A percentile compares a stretch with the other conserved stretches of the same genome.
Evolutionary conservation across 768 basidiomycete genomes (phyloP).

Genomic region (Tylopilus felleus): DNA sequence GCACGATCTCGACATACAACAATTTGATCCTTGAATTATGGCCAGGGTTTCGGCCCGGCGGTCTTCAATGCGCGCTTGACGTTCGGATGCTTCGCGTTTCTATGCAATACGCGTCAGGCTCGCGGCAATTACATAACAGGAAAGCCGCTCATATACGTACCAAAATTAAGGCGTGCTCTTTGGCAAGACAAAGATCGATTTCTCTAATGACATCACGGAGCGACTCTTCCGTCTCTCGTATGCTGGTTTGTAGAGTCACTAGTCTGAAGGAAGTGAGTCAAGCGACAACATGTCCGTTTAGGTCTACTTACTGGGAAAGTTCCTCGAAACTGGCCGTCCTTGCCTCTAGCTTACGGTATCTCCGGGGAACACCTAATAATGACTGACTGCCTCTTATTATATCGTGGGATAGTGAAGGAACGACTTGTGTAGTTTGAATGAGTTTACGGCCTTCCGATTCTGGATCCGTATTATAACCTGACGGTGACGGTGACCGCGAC

Average conservation of each 20-base stretch:
- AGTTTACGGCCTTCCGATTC: slow-evolving; percentile 51
- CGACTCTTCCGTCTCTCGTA: slow-evolving; percentile 48
- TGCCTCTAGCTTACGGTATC: slow-evolving; percentile 24
- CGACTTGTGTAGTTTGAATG: slow-evolving; percentile 29
- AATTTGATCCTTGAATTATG: slow-evolving; percentile 42
- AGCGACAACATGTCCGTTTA: not conserved
- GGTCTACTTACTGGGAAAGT: slow-evolving; percentile 57
- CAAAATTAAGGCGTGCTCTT: slow-evolving; percentile 37
- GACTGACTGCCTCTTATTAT: slow-evolving; percentile 16
- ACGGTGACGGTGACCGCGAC: slow-evolving; percentile 52
- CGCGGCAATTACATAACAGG: slow-evolving; percentile 26
- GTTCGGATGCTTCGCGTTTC: slow-evolving; percentile 69
- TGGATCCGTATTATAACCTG: slow-evolving; percentile 72
- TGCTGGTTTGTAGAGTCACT: slow-evolving; percentile 48
- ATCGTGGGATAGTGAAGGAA: slow-evolving; percentile 18
- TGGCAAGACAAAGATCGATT: slow-evolving; percentile 45
- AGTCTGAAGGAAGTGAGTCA: slow-evolving; percentile 37
- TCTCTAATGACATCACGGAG: slow-evolving; percentile 46
- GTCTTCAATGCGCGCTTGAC: slow-evolving; percentile 51
- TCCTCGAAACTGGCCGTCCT: slow-evolving; percentile 66
- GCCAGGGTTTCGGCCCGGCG: slow-evolving; percentile 41
- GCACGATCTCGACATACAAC: slow-evolving; percentile 40
- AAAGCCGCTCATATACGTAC: slow-evolving; percentile 31
- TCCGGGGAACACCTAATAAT: slow-evolving; percentile 15
- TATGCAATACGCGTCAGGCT: slow-evolving; percentile 32